Conservation (phyloP, 805 yeast species). For the Wickerhamiella lipophila region DNA sequence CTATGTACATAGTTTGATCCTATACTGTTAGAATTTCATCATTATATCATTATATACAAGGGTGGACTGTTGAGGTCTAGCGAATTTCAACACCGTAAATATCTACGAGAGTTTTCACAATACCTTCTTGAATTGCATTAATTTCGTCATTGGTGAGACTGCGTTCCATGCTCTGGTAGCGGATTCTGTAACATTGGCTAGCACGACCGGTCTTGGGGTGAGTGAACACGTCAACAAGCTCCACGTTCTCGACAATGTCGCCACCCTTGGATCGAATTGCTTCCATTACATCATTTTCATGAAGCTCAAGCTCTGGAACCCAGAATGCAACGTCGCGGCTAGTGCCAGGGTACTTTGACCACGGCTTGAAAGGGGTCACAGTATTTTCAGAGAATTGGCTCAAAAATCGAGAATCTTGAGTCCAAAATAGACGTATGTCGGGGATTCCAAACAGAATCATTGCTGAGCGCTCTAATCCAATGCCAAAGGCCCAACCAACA, state of each 20-base stretch:
- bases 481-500: conserved; percentile 96
- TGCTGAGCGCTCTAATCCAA: conserved; percentile 89
- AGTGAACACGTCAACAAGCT: conserved; percentile 61
- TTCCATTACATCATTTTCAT: conserved; percentile 90
- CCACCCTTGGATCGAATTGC: conserved; percentile 70
- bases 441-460: conserved; percentile 93
- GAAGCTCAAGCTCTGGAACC: conserved; percentile 49
- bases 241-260: conserved; percentile 78
- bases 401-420: conserved; percentile 62
- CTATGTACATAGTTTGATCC: conserved; percentile 6
- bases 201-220: conserved; percentile 70
- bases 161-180: conserved; percentile 93
- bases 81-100: conserved; percentile 48
- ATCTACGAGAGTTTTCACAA: conserved; percentile 44
- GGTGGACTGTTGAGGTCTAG: too few relatives aligned
- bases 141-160: conserved; percentile 76
- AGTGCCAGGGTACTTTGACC: conserved; percentile 83
- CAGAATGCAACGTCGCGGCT: conserved; percentile 85
- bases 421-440: conserved; percentile 89
- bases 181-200: conserved; percentile 79
- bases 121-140: conserved; percentile 54
- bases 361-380: conserved; percentile 68
- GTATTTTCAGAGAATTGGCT: conserved; percentile 54
- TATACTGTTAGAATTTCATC: neutral
- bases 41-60: conserved; percentile 5